Base-by-base conservation (phyloP, 2,329 filamentous ascomycete species). In the Fusarium devonianum region DNA sequence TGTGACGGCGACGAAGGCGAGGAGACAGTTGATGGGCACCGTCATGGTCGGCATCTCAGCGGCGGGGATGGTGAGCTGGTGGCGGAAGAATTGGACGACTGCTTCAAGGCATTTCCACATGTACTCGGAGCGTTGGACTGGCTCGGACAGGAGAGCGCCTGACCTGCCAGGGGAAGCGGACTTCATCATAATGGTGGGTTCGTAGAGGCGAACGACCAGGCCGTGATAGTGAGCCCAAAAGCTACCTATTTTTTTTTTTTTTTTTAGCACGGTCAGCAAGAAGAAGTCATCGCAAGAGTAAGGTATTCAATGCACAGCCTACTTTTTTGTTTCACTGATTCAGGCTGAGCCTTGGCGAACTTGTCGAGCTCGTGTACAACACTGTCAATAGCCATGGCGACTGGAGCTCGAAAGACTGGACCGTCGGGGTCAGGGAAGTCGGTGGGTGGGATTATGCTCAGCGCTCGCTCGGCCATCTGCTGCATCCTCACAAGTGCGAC, bases 101-200 rank as follows among this genome's bases (percentile, higher is more conserved):
- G 65, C 53, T 19, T 70, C 60, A 1, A 76, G 64, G 12, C 71
- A 73, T 21, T 58, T 61, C 73, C 73, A 75, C 5, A 76, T 63
- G 2, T 66, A 65, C 7, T 72, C 66, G 10, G 71, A 66, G 9
- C 70, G 68, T 4, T 65, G 65, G 8, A 65, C 61, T 2, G 65
- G 62, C 14, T 64, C 58, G 1, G 53, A 40, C 6, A 40, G 18
- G 33, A 46, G 25, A 7, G 44, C n/a, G 12, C 65, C 54, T 2
- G 51, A 3, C 14, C 63, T 49, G 9, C 56, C 29, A 1, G 60
- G 19, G 4, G 37, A 26, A 0, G 59, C 40, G 2, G 64, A 43
- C 4, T 62, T 66, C 50, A 70, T 66, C 33, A 58, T 61, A 4
- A 75, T 66, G 14, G 65, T 64, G 0, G 73, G 72, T 35, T 76